Percentiles rank a stretch among this genome's conserved stretches.
phyloP scores from a whole-genome alignment of 768 basidiomycete genomes.

The Leccinellum rugosiceps region DNA sequence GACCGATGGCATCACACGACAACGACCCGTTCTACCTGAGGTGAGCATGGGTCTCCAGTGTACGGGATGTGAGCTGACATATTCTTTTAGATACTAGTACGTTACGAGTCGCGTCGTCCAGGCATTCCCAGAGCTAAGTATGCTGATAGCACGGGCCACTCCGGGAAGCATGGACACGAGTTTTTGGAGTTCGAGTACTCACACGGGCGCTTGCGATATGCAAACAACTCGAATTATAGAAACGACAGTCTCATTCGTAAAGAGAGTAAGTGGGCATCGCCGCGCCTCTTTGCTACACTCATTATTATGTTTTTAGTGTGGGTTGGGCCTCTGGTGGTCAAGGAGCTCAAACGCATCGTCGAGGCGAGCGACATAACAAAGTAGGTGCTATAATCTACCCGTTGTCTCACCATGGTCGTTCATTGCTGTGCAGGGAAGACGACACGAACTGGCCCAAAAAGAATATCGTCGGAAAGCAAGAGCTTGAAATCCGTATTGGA shows the following conservation, averaged over 20 bases:
- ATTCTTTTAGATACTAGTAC: slow-evolving; percentile 47
- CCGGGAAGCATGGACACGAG: slow-evolving; percentile 96
- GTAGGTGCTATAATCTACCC: slow-evolving; percentile 35
- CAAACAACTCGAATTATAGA: slow-evolving; percentile 98
- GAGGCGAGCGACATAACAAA: slow-evolving; percentile 93
- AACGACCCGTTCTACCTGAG: slow-evolving; percentile 81
- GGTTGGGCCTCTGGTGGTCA: slow-evolving; percentile 87
- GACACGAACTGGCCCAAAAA: slow-evolving; percentile 99
- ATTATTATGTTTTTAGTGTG: slow-evolving; percentile 61
- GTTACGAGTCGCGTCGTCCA: slow-evolving; percentile 15
- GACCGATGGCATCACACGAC: slow-evolving; percentile 37
- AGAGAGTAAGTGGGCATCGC: slow-evolving; percentile 73
- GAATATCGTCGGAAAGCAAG: slow-evolving; percentile 98
- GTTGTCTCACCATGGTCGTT: background rate
- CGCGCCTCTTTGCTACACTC: background rate
- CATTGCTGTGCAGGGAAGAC: slow-evolving; percentile 73
- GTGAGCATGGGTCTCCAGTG: slow-evolving; percentile 34
- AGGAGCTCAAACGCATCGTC: slow-evolving; percentile 93
- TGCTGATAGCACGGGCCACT: slow-evolving; percentile 74
- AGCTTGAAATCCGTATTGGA: slow-evolving; percentile 91
- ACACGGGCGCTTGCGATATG: slow-evolving; percentile 93
- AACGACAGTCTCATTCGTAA: slow-evolving; percentile 97
- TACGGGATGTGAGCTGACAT: slow-evolving; percentile 14
- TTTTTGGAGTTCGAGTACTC: slow-evolving; percentile 99
- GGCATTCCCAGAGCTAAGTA: background rate